phyloP scores from a whole-genome alignment of 2,329 filamentous ascomycete species.

The Pseudogymnoascus sp. region DNA sequence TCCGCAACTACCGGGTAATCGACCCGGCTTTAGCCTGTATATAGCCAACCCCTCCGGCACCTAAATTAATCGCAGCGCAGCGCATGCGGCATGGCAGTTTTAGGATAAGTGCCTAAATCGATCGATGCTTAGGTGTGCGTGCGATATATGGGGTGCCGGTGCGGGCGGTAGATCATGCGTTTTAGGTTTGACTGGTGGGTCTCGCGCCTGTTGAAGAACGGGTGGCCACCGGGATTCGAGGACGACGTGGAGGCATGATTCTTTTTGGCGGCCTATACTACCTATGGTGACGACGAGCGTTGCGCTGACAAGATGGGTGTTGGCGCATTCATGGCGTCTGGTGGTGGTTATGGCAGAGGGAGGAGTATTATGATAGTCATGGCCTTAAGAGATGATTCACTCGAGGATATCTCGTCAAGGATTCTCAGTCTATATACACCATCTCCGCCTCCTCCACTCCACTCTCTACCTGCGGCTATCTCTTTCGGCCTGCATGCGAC shows the following conservation, averaged over 20 bases:
- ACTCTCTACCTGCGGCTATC: neutral
- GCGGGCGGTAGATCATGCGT: neutral
- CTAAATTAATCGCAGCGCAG: neutral
- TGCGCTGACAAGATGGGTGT: neutral
- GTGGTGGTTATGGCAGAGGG: neutral
- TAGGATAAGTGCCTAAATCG: neutral
- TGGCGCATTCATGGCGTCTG: neutral
- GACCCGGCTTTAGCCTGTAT: neutral
- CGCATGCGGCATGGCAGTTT: neutral
- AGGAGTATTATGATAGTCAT: neutral
- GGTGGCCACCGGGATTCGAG: neutral
- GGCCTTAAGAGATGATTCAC: neutral
- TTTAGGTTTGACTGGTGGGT: neutral
- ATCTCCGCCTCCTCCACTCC: neutral
- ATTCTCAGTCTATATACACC: slow-evolving; percentile 4
- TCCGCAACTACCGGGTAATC: slow-evolving; percentile 1
- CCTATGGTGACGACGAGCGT: neutral
- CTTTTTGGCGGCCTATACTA: neutral
- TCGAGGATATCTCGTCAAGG: neutral
- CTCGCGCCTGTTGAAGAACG: neutral
- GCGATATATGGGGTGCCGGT: neutral
- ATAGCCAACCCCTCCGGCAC: neutral
- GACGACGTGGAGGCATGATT: too few species aligned
- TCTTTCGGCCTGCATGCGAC: neutral
- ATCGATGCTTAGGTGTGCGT: neutral